These are phyloP conservation scores for Eruca vesicaria DNA, from an alignment of 441 rosid genomes.

Conservation along the genomic window DNA sequence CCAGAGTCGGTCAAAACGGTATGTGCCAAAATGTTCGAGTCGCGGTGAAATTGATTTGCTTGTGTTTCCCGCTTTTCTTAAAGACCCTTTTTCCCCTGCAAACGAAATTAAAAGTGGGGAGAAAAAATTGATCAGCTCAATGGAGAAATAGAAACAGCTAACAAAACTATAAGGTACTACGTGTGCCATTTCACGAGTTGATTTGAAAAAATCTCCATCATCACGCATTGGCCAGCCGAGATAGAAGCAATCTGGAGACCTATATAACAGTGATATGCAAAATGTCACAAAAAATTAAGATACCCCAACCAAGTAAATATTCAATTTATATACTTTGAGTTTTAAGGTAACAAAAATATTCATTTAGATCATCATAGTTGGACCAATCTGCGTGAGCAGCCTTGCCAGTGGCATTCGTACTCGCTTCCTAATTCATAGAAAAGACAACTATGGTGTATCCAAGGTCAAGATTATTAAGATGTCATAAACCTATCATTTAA, in stretches of 20 bases:
- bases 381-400: constrained; percentile 95
- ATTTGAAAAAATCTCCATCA: constrained; percentile 90
- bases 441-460: constrained; percentile 27
- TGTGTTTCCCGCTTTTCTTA: constrained; percentile 54
- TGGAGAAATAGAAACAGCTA: constrained; percentile 15
- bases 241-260: constrained; percentile 96
- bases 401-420: constrained; percentile 69
- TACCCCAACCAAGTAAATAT: constrained; percentile 5
- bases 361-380: constrained; percentile 98
- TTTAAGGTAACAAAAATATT: constrained; percentile 86
- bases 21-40: too few species aligned
- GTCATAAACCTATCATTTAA: constrained; percentile 8
- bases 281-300: background rate
- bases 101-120: constrained; percentile 1
- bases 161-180: constrained; percentile 34
- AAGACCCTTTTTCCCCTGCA: constrained; percentile 65
- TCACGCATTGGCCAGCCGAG: constrained; percentile 99
- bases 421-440: constrained; percentile 70
- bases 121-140: constrained; percentile 17
- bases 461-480: constrained; percentile 16
- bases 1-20: too few species aligned
- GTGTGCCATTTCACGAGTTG: constrained; percentile 59
- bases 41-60: constrained; percentile 96
- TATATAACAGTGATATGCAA: constrained; percentile 33
- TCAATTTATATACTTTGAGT: constrained; percentile 23